Percentiles rank a stretch among this genome's conserved stretches.
Evolutionary conservation across 345 rosid genomes (phyloP).

Genomic region (Eucalyptus tenuipes): DNA sequence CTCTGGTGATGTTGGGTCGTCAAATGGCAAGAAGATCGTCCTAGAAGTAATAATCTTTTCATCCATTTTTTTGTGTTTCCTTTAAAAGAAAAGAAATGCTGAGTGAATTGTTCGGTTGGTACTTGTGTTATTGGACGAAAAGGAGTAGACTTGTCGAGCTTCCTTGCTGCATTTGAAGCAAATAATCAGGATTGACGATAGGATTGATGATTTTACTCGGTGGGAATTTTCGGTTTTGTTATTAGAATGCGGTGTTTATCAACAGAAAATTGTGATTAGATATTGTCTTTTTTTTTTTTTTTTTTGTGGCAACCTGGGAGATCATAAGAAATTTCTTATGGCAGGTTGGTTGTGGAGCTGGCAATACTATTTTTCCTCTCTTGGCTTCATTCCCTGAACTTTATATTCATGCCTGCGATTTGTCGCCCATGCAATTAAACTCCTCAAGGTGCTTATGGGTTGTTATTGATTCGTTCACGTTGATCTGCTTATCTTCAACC

Average conservation of each 20-base stretch:
- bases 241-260: neutral
- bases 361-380: conserved; percentile 50
- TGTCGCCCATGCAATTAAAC: conserved; percentile 28
- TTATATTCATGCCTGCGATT: conserved; percentile 42
- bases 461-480: neutral
- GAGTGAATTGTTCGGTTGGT: neutral
- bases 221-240: neutral
- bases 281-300: neutral
- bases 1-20: conserved; percentile 1
- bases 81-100: neutral
- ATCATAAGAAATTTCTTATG: neutral
- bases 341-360: conserved; percentile 55
- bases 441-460: conserved; percentile 26
- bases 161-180: neutral
- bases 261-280: neutral
- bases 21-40: conserved; percentile 6
- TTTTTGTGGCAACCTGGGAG: neutral
- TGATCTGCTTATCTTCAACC: neutral
- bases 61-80: neutral
- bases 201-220: neutral
- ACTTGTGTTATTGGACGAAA: neutral
- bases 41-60: conserved; percentile 4
- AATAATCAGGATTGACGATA: neutral
- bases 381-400: conserved; percentile 31
- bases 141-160: neutral